A percentile compares a stretch with the other conserved stretches of the same genome.
phyloP scores from a whole-genome alignment of 176 grass and related monocot species.

The Pontederia paniculata region DNA sequence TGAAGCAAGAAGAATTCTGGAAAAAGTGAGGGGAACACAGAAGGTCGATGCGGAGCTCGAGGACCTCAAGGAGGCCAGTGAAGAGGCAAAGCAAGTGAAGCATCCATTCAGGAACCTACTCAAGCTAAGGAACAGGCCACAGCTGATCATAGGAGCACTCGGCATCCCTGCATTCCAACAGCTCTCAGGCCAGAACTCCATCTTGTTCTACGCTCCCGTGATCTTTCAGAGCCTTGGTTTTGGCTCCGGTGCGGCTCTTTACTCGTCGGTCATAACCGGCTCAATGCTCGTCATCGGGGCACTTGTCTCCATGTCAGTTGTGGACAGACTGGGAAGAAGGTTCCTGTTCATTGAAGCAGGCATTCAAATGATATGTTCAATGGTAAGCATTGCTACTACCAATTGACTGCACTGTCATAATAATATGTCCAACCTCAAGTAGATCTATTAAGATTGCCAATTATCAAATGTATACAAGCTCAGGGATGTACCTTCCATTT shows the following conservation, averaged over 20 bases:
- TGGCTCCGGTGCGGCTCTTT: constrained; percentile 49
- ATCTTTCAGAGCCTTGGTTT: constrained; percentile 93
- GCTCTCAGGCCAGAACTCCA: constrained; percentile 86
- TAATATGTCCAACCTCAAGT: too few relatives aligned
- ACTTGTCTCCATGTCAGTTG: constrained; percentile 63
- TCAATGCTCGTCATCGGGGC: constrained; percentile 95
- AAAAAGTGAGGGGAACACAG: constrained; percentile 69
- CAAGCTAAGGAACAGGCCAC: constrained; percentile 51
- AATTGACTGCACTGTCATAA: too few relatives aligned
- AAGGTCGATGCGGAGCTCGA: constrained; percentile 94
- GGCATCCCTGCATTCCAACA: constrained; percentile 95
- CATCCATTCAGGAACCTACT: constrained; percentile 74
- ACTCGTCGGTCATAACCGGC: constrained; percentile 70
- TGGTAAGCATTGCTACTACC: constrained; percentile 26
- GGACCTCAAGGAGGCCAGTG: constrained; percentile 77
- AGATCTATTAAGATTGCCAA: too few relatives aligned
- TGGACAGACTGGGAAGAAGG: constrained; percentile 62
- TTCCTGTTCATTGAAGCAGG: constrained; percentile 91
- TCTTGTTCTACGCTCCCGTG: constrained; percentile 85
- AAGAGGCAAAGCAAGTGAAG: constrained; percentile 39
- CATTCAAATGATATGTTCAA: constrained; percentile 66
- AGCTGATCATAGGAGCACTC: constrained; percentile 81
- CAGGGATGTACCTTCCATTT: too few relatives aligned
- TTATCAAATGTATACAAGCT: too few relatives aligned
- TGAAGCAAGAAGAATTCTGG: constrained; percentile 53